A percentile compares a stretch with the other conserved stretches of the same genome.
phyloP scores from a whole-genome alignment of 495 filamentous ascomycete genomes.

The Xylaria grammica region DNA sequence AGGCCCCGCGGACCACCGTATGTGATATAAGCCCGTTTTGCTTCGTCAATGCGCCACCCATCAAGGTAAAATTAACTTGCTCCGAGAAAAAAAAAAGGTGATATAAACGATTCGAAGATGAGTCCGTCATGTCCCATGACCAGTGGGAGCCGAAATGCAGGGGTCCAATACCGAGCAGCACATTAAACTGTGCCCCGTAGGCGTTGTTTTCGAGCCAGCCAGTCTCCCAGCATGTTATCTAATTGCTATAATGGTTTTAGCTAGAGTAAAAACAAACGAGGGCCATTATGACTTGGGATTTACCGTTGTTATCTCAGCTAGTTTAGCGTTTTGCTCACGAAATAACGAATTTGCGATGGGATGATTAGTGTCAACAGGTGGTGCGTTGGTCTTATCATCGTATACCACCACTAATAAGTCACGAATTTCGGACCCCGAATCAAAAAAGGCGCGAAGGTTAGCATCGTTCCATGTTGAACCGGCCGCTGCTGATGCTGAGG shows the following conservation, averaged over 20 bases:
- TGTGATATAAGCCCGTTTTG: constrained; percentile 23
- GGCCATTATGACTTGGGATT: constrained; percentile 31
- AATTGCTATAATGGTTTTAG: constrained; percentile 58
- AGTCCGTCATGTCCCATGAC: constrained; percentile 1
- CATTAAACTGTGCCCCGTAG: constrained; percentile 48
- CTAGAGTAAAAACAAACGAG: constrained; percentile 18
- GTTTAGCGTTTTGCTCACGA: constrained; percentile 78
- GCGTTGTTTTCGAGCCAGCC: constrained; percentile 71
- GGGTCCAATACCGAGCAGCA: neutral
- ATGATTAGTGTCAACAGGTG: constrained; percentile 78
- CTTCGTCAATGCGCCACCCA: constrained; percentile 22
- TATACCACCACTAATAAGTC: constrained; percentile 91
- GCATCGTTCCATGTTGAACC: constrained; percentile 80
- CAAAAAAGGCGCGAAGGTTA: constrained; percentile 84
- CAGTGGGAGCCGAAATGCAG: neutral
- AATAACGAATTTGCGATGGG: constrained; percentile 82
- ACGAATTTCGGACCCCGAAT: constrained; percentile 87
- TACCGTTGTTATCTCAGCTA: constrained; percentile 81
- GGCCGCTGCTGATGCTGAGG: constrained; percentile 48
- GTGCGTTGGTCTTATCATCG: constrained; percentile 83
- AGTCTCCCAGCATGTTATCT: constrained; percentile 84
- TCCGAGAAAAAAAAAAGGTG: constrained; percentile 5
- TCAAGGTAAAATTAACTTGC: constrained; percentile 18
- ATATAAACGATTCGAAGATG: constrained; percentile 21
- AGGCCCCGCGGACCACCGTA: constrained; percentile 11